These are phyloP conservation scores for Coemansia sp. DNA, from an alignment of 192 early-diverging fungal genomes.

Conservation along the genomic window DNA sequence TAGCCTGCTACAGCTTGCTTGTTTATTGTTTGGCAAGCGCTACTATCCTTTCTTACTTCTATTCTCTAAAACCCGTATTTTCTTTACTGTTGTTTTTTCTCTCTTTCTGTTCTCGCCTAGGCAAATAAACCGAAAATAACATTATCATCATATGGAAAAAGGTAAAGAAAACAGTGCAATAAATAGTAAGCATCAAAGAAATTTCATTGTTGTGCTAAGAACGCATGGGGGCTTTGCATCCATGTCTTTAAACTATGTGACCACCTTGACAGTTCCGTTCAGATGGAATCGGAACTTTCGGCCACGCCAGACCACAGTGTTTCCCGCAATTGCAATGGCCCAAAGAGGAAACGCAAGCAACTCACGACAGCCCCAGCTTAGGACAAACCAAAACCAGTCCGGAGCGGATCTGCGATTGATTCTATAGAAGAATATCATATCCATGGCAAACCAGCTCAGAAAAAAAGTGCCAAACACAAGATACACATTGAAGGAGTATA, in stretches of 20 bases:
- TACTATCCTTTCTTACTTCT: background rate
- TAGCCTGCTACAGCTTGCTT: background rate
- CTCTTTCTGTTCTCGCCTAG: background rate
- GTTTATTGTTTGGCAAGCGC: background rate
- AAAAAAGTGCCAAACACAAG: constrained; percentile 57
- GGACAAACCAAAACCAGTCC: constrained; percentile 56
- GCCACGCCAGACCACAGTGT: constrained; percentile 87
- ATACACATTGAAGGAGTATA: constrained; percentile 55
- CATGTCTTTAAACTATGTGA: background rate
- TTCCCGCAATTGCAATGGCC: constrained; percentile 76
- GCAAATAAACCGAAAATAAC: background rate
- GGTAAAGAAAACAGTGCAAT: too few species aligned
- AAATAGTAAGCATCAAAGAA: background rate
- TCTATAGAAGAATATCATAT: constrained; percentile 59
- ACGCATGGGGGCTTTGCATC: background rate
- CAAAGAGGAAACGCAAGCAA: constrained; percentile 81
- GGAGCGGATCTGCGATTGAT: constrained; percentile 41
- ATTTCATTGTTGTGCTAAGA: background rate
- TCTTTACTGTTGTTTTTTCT: background rate
- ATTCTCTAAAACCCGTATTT: background rate
- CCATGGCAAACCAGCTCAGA: constrained; percentile 61
- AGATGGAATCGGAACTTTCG: constrained; percentile 61
- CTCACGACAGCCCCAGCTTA: constrained; percentile 85
- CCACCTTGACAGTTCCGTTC: constrained; percentile 64
- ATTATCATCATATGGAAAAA: background rate